Base-by-base conservation (phyloP, 345 rosid genomes). In the Euphorbia pulcherrima region DNA sequence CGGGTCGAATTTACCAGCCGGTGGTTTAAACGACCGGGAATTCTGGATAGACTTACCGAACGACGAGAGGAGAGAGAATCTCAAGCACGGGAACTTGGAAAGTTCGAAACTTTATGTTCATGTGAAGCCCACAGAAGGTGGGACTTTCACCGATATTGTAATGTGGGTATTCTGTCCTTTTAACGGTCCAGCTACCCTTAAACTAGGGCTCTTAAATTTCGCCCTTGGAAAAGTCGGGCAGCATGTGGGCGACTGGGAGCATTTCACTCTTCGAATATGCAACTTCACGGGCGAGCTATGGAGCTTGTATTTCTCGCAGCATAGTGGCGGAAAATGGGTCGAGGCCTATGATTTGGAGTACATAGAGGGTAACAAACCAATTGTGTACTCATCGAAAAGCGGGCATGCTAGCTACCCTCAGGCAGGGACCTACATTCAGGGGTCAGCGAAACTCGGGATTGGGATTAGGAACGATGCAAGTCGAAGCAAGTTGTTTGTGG, bases 181-280 rank as follows among this genome's bases (percentile, higher is more conserved):
- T 74, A 93, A 93, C 50, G 97, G 97, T 24, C 98, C 95, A 70
- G 96, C 83, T 8, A 87, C 88, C 16, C 78, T 93, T 55, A 90
- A 89, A 66, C 67, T 86, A 11, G 92, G 94, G 67, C 64, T 73
- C 0, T 3, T 84, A 65, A 84, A 68, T 48, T 9, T 87, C 64
- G 33, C 86, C 18, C 76, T 93, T 52, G 64, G 80, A 72, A 81
- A 73, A 65, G 81, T 86, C 12, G 98, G 98, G 8, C 91, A 89
- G 78, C 96, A 90, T 75, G 89, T 91, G 5, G 85, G 91, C n/a
- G 97, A 93, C 44, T 90, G 96, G 97, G 98, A 90, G 76, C 97
- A 93, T 76, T 85, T 86, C 74, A 93, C 98, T 68, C 90, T 93
- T 65, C 81, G 98, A 1, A 76, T 89, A 71, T 71, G 92, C 83